Conservation (phyloP, 2,329 filamentous ascomycete genomes). For the Shiraia bambusicola region DNA sequence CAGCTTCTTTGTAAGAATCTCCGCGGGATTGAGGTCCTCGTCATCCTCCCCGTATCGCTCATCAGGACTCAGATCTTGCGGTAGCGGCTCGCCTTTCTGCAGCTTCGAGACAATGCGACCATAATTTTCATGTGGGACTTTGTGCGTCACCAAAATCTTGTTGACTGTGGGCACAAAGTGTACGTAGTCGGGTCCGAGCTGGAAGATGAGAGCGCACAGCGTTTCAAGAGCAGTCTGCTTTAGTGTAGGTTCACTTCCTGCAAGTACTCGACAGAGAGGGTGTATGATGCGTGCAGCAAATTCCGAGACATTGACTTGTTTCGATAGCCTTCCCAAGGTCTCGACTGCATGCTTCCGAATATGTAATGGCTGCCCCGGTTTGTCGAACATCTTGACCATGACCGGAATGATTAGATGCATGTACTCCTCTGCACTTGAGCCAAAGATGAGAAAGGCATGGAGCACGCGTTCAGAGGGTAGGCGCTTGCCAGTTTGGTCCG, state of each 20-base stretch:
- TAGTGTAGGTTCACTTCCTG: slow-evolving; percentile 69
- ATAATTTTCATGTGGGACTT: slow-evolving; percentile 88
- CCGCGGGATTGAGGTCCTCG: slow-evolving; percentile 79
- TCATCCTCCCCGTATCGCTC: slow-evolving; percentile 74
- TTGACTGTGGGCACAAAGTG: slow-evolving; percentile 94
- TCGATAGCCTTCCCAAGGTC: slow-evolving; percentile 88
- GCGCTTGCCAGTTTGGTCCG: slow-evolving; percentile 74
- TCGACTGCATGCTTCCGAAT: slow-evolving; percentile 90
- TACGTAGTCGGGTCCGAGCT: slow-evolving; percentile 90
- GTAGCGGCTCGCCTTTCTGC: slow-evolving; percentile 91
- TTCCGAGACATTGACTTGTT: slow-evolving; percentile 95
- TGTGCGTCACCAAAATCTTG: slow-evolving; percentile 74
- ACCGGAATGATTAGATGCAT: slow-evolving; percentile 98
- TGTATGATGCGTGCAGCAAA: slow-evolving; percentile 97
- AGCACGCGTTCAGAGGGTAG: slow-evolving; percentile 85
- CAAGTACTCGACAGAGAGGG: slow-evolving; percentile 80
- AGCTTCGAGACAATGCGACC: slow-evolving; percentile 89
- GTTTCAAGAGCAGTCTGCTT: slow-evolving; percentile 87
- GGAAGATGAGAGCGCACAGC: slow-evolving; percentile 90
- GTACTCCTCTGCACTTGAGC: slow-evolving; percentile 93
- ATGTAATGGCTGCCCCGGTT: slow-evolving; percentile 74
- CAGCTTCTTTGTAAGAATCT: slow-evolving; percentile 88
- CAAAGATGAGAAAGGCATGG: slow-evolving; percentile 94
- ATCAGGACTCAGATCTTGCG: slow-evolving; percentile 88
- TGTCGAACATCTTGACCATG: slow-evolving; percentile 92